Base-by-base conservation (phyloP, 345 rosid species). In the Gossypium turneri region DNA sequence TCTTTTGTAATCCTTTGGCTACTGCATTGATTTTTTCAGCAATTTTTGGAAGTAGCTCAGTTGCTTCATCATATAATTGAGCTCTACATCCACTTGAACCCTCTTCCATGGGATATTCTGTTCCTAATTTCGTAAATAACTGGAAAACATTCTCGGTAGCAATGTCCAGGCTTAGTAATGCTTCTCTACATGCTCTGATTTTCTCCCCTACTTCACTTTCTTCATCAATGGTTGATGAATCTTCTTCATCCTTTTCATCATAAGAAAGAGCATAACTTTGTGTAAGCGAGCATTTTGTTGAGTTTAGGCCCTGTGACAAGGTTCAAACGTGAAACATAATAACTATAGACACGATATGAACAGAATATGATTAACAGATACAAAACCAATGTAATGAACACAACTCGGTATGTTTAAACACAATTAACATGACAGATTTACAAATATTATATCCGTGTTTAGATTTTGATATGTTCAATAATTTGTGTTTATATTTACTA, bases 121-220 rank as follows among this genome's bases (percentile, higher is more conserved):
- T 51, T 51, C 64, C 80, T 72, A 88, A 59, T 71, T 88, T 79
- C 16, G 86, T 67, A 74, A 88, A 81, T 67, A 85, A 67, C 70
- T 79, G 76, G 43, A 79, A 70, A 27, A 79, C 85, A 59, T 69
- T 73, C 16, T 82, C 74, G 10, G 90, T 84, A 57, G 93, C 90
- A 9, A 67, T 41, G 7, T 89, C 80, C 75, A 90, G 74, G 44
- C 70, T 67, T 16, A 78, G 78, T 48, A 89, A 77, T 73, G 94
- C 90, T 75, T 84, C 81, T 76, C 76, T 85, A 79, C 97, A 93
- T 72, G 78, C 75, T 9, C 45, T 68, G 29, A 87, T 75, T 81
- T 78, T 83, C 72, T 76, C 84, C 78, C 79, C 77, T 25, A 25
- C 60, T 51, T 70, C 68, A 22, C 29, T 80, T 58, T 68, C 77